Conservation (phyloP, 768 basidiomycete species). For the Psilocybe sp. region DNA sequence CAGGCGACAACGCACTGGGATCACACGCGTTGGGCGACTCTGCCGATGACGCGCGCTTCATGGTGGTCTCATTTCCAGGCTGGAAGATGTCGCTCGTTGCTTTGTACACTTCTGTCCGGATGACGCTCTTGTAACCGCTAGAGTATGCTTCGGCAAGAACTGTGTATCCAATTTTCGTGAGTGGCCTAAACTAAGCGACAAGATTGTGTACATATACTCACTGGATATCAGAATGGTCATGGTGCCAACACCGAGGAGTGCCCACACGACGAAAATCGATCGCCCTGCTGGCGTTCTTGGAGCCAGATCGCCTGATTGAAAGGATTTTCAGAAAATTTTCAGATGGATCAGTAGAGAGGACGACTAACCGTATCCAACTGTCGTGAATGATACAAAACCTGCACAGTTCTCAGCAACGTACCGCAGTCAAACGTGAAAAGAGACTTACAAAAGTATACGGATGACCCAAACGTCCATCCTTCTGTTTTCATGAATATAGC, state of each 20-base stretch:
- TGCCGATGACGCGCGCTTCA: slow-evolving; percentile 2
- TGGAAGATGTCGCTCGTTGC: not conserved
- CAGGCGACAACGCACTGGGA: no score
- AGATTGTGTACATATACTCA: slow-evolving; percentile 23
- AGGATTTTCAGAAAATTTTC: not conserved
- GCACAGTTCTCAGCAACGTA: not conserved
- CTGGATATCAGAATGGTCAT: slow-evolving; percentile 76
- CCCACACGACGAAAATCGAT: slow-evolving; percentile 77
- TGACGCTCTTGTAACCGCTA: slow-evolving; percentile 55
- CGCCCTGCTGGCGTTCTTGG: slow-evolving; percentile 69
- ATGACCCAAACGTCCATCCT: slow-evolving; percentile 58
- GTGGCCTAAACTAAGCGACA: not conserved
- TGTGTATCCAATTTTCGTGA: not conserved
- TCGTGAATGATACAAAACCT: slow-evolving; percentile 75
- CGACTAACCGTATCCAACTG: slow-evolving; percentile 60
- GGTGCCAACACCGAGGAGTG: slow-evolving; percentile 69
- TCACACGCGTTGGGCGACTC: not conserved
- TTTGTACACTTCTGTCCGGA: slow-evolving; percentile 34
- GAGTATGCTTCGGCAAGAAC: slow-evolving; percentile 58
- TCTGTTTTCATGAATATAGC: slow-evolving; percentile 70
- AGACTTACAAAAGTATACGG: slow-evolving; percentile 71
- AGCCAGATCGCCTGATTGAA: slow-evolving; percentile 48
- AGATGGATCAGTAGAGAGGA: not conserved
- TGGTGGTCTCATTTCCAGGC: not conserved
- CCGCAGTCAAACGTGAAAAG: not conserved